A percentile compares a stretch with the other conserved stretches of the same genome.
phyloP scores from a whole-genome alignment of 371 early-diverging fungal genomes.

The Fennellomyces sp. region DNA sequence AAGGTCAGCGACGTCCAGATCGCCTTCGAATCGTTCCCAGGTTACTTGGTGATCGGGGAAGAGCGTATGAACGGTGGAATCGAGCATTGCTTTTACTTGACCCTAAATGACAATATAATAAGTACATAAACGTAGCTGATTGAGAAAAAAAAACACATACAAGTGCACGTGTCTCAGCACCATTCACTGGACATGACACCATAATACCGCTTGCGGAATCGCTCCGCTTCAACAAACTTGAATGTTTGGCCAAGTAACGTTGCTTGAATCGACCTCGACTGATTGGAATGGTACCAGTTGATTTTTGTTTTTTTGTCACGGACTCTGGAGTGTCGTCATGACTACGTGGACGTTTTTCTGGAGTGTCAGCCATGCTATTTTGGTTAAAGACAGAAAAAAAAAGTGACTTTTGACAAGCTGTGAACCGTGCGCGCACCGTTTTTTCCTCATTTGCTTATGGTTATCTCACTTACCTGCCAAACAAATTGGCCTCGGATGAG shows the following conservation, averaged over 20 bases:
- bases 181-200: conserved; percentile 47
- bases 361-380: too few relatives aligned
- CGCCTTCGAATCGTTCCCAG: conserved; percentile 47
- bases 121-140: background rate
- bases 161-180: conserved; percentile 54
- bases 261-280: conserved; percentile 54
- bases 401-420: too few relatives aligned
- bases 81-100: conserved; percentile 49
- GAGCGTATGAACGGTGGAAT: conserved; percentile 32
- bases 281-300: conserved; percentile 49
- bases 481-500: too few relatives aligned
- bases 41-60: conserved; percentile 47
- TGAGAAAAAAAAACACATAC: conserved; percentile 14
- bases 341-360: too few relatives aligned
- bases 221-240: conserved; percentile 45
- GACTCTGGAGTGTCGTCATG: too few relatives aligned
- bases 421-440: too few relatives aligned
- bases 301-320: background rate
- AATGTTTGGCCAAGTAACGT: conserved; percentile 57
- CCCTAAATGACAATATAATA: conserved; percentile 29
- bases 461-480: too few relatives aligned
- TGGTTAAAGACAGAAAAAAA: too few relatives aligned
- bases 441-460: too few relatives aligned
- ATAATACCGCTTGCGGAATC: conserved; percentile 42
- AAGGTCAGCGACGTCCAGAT: conserved; percentile 41